Conservation (phyloP, 306 rosid species). For the Chamaecrista fasciculata region DNA sequence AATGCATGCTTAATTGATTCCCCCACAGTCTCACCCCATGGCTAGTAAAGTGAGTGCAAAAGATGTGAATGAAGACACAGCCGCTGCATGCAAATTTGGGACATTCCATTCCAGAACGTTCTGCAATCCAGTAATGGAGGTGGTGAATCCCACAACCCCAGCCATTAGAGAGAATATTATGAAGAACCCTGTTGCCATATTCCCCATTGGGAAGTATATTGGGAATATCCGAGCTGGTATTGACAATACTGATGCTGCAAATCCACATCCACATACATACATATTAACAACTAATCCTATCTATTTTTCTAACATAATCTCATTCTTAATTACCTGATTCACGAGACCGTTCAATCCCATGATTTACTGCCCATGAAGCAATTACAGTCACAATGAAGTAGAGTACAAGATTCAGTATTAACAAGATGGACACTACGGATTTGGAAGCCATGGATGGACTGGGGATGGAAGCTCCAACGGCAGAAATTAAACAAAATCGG, state of each 20-base stretch:
- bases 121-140: constrained; percentile 64
- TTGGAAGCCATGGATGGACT: constrained; percentile 42
- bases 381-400: constrained; percentile 60
- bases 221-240: constrained; percentile 74
- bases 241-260: constrained; percentile 67
- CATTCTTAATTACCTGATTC: constrained; percentile 53
- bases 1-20: no score
- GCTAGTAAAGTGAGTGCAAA: constrained; percentile 74
- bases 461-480: background rate
- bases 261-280: background rate
- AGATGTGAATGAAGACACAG: constrained; percentile 60
- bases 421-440: constrained; percentile 58
- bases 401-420: constrained; percentile 57
- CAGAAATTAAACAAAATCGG: background rate
- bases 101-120: constrained; percentile 56
- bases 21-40: constrained; percentile 89
- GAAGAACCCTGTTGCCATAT: constrained; percentile 79
- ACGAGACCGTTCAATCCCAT: constrained; percentile 61
- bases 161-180: constrained; percentile 68
- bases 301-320: no score
- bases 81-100: constrained; percentile 61
- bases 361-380: constrained; percentile 86
- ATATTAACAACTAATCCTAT: no score
- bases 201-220: constrained; percentile 79
- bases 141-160: constrained; percentile 78